Conservation (phyloP, 192 early-diverging fungal species). For the Haplosporangium gracile region DNA sequence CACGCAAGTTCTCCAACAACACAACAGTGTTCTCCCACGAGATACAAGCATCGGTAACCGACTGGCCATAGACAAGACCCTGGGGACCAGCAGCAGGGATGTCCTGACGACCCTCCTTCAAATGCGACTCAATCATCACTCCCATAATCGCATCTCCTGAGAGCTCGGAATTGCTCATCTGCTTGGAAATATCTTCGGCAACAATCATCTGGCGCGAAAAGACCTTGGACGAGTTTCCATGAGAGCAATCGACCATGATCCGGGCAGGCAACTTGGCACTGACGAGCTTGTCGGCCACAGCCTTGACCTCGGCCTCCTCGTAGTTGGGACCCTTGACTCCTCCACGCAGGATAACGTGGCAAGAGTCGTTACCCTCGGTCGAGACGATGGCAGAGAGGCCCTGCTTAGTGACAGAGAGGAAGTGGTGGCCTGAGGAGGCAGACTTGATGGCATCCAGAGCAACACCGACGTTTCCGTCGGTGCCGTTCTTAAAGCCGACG, state of each 20-base stretch:
- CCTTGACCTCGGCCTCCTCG: slow-evolving; percentile 76
- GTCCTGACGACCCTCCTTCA: slow-evolving; percentile 89
- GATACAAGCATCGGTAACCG: slow-evolving; percentile 95
- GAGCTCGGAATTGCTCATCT: slow-evolving; percentile 69
- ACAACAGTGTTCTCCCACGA: slow-evolving; percentile 90
- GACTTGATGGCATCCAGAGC: slow-evolving; percentile 95
- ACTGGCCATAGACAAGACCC: slow-evolving; percentile 86
- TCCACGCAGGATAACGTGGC: slow-evolving; percentile 96
- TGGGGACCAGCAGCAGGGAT: slow-evolving; percentile 81
- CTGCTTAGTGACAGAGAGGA: slow-evolving; percentile 89
- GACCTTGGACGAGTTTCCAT: slow-evolving; percentile 94
- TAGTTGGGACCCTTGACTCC: slow-evolving; percentile 92
- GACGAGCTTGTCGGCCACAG: slow-evolving; percentile 67
- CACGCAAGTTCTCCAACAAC: slow-evolving; percentile 78
- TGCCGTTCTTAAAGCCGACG: slow-evolving; percentile 90
- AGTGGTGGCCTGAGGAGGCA: slow-evolving; percentile 80
- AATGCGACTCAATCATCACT: slow-evolving; percentile 96
- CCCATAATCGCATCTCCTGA: slow-evolving; percentile 86
- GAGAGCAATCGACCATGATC: slow-evolving; percentile 97
- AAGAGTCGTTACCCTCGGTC: slow-evolving; percentile 90
- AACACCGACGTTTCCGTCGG: slow-evolving; percentile 83
- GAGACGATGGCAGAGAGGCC: slow-evolving; percentile 86
- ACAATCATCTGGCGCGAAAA: slow-evolving; percentile 89
- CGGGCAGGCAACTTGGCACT: slow-evolving; percentile 69
- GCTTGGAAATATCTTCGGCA: slow-evolving; percentile 66